These are phyloP conservation scores for Tuber borchii DNA, from an alignment of 495 filamentous ascomycete genomes.

Conservation along the genomic window DNA sequence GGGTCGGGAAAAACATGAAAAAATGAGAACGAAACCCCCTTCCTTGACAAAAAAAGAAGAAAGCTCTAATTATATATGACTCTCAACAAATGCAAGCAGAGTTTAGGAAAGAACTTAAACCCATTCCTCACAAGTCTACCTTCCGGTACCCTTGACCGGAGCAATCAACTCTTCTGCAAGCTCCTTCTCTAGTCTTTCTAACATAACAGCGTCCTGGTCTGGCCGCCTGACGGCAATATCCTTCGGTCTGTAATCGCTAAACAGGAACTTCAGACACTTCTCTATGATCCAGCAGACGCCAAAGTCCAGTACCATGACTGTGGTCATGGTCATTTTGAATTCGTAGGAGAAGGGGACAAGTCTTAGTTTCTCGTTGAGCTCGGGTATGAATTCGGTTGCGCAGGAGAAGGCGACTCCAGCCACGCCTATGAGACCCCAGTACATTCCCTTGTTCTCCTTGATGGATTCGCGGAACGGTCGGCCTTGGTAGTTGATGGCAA, in stretches of 20 bases:
- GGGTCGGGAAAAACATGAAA: background rate
- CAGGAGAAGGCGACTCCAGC: conserved; percentile 88
- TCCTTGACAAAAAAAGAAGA: background rate
- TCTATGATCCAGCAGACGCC: conserved; percentile 83
- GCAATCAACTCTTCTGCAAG: conserved; percentile 50
- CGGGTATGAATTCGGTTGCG: conserved; percentile 91
- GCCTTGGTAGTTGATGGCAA: conserved; percentile 99
- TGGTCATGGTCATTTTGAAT: conserved; percentile 82
- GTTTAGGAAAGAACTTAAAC: conserved; percentile 9
- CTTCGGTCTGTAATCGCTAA: conserved; percentile 88
- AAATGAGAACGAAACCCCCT: background rate
- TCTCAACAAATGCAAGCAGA: background rate
- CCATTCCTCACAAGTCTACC: conserved; percentile 11
- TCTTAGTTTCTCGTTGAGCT: conserved; percentile 86
- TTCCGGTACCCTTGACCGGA: conserved; percentile 40
- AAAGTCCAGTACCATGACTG: conserved; percentile 83
- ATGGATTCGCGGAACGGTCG: conserved; percentile 95
- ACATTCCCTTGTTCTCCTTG: conserved; percentile 94
- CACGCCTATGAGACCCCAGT: conserved; percentile 85
- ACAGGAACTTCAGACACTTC: conserved; percentile 73
- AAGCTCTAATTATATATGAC: conserved; percentile 5
- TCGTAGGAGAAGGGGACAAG: conserved; percentile 86
- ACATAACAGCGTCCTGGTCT: conserved; percentile 80
- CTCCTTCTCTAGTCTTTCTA: conserved; percentile 59
- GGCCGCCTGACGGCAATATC: conserved; percentile 82